Evolutionary conservation across 768 basidiomycete species (phyloP).

Genomic region (Hysterangium stoloniferum): DNA sequence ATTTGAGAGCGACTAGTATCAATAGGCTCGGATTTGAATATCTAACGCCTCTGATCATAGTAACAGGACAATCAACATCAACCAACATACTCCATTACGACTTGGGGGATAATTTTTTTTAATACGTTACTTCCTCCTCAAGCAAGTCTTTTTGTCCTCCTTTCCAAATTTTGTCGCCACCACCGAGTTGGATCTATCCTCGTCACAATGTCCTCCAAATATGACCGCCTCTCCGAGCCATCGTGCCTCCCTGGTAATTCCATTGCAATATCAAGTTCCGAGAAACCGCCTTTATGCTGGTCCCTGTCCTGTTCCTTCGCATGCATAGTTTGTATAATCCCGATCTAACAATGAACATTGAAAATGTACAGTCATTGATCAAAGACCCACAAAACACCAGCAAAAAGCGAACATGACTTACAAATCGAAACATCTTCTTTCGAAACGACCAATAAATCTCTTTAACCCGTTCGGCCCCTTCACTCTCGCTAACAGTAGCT

Average conservation of each 20-base stretch:
- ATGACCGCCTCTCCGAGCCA: not conserved
- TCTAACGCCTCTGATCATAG: no score
- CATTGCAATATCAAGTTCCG: not conserved
- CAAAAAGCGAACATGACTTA: not conserved
- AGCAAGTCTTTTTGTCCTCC: not conserved
- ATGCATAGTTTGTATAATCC: not conserved
- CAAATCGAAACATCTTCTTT: not conserved
- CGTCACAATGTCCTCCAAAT: slow-evolving; percentile 7
- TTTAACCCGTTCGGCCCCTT: not conserved
- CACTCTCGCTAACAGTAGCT: not conserved
- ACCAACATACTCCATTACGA: no score
- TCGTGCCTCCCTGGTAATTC: not conserved
- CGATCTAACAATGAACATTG: not conserved
- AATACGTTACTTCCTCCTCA: no score
- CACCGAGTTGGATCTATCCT: slow-evolving; percentile 8
- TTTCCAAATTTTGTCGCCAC: slow-evolving; percentile 9
- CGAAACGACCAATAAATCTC: not conserved
- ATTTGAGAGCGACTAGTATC: slow-evolving; percentile 11
- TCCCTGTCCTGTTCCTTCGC: not conserved
- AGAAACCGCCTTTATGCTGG: not conserved
- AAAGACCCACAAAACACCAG: not conserved
- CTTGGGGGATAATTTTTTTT: no score
- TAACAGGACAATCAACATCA: no score
- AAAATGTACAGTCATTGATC: no score
- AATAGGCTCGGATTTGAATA: no score